phyloP scores from a whole-genome alignment of 2,329 filamentous ascomycete genomes.

The Fusarium concolor region DNA sequence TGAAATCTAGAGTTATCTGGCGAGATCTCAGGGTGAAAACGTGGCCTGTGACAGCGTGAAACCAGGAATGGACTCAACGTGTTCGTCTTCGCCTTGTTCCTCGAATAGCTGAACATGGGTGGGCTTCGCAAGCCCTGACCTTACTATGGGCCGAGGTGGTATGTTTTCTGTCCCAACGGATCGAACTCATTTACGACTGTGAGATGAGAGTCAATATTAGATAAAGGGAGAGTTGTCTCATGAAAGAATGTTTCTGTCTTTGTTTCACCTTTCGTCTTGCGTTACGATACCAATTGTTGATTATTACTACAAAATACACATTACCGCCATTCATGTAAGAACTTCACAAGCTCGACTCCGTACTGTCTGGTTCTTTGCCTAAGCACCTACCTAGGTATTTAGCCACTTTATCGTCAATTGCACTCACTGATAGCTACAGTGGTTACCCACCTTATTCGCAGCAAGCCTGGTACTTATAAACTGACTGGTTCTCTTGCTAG shows the following conservation, averaged over 20 bases:
- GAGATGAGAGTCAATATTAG: conserved; percentile 1
- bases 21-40: conserved; percentile 2
- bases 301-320: not conserved
- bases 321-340: too few species aligned
- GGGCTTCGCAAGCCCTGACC: conserved; percentile 13
- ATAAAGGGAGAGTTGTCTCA: conserved; percentile 13
- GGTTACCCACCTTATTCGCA: not conserved
- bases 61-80: conserved; percentile 4
- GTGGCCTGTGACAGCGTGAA: not conserved
- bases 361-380: not conserved
- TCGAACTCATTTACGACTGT: not conserved
- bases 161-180: conserved; percentile 27
- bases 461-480: not conserved
- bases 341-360: too few species aligned
- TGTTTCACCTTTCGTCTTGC: not conserved
- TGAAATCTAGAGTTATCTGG: conserved; percentile 10
- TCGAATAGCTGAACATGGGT: not conserved
- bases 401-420: not conserved
- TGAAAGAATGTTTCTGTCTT: not conserved
- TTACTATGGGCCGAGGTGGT: conserved; percentile 37
- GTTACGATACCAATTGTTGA: not conserved
- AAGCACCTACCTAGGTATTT: too few species aligned
- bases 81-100: conserved; percentile 16
- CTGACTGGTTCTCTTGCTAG: not conserved
- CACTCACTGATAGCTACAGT: not conserved